These are phyloP conservation scores for Zangia roseola DNA, from an alignment of 768 basidiomycete genomes.

Conservation along the genomic window DNA sequence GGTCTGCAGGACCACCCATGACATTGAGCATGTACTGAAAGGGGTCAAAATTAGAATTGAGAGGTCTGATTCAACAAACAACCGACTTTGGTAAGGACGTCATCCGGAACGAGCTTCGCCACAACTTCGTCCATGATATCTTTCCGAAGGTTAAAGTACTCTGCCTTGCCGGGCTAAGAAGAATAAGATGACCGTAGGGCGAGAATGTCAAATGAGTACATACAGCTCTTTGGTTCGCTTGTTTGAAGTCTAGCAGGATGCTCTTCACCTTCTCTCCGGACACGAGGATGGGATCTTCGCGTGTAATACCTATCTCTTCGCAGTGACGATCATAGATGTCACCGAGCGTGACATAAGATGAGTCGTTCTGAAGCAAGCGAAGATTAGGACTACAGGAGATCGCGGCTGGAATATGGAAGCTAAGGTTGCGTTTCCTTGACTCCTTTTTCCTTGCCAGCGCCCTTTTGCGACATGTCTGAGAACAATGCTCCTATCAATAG, in stretches of 20 bases:
- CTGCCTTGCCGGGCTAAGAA: constrained; percentile 54
- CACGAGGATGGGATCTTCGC: constrained; percentile 86
- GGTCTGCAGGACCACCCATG: constrained; percentile 78
- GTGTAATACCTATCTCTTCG: constrained; percentile 64
- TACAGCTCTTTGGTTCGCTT: constrained; percentile 44
- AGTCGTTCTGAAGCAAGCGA: constrained; percentile 87
- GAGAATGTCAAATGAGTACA: constrained; percentile 6
- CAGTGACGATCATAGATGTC: constrained; percentile 95
- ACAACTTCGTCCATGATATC: constrained; percentile 88
- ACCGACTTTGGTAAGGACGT: constrained; percentile 75
- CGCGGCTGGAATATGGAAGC: constrained; percentile 88
- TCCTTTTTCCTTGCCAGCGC: constrained; percentile 88
- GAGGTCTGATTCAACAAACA: not conserved
- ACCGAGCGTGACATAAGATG: constrained; percentile 85
- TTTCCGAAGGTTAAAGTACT: constrained; percentile 71
- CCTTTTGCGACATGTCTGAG: constrained; percentile 39
- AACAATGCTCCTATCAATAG: not conserved
- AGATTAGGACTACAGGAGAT: constrained; percentile 81
- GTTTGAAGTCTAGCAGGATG: constrained; percentile 58
- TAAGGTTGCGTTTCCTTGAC: constrained; percentile 84
- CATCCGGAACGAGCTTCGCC: constrained; percentile 86
- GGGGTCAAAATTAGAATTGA: not conserved
- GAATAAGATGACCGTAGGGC: not conserved
- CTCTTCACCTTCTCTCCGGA: constrained; percentile 83
- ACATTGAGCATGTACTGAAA: constrained; percentile 85